A percentile compares a stretch with the other conserved stretches of the same genome.
phyloP scores from a whole-genome alignment of 73 alveolate species.

The Paramecium primaurelia region DNA sequence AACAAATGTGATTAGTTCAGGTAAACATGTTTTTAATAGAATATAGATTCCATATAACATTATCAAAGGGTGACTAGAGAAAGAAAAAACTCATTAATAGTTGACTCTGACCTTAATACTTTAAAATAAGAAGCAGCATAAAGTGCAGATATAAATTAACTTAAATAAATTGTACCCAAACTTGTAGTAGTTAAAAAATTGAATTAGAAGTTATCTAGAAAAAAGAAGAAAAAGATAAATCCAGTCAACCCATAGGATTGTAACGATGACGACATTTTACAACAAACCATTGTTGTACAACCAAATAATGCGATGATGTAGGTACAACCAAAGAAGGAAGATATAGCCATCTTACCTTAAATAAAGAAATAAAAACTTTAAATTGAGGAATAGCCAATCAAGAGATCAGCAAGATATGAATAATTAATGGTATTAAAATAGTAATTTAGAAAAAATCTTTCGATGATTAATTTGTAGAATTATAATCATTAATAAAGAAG shows the following conservation, averaged over 20 bases:
- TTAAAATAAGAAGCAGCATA: neutral
- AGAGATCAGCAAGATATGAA: neutral
- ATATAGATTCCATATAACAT: neutral
- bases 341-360: neutral
- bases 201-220: neutral
- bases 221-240: neutral
- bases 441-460: neutral
- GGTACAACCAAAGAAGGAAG: neutral
- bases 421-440: constrained; percentile 10
- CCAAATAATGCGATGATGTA: neutral
- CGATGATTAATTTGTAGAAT: neutral
- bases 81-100: neutral
- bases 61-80: neutral
- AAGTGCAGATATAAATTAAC: neutral
- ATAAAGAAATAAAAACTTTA: neutral
- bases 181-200: neutral
- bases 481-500: neutral
- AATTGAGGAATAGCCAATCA: neutral
- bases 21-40: neutral
- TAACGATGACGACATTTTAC: neutral
- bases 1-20: neutral
- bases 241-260: neutral
- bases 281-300: neutral
- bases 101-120: neutral
- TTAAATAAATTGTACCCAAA: neutral